Evolutionary conservation across 2,329 filamentous ascomycete genomes (phyloP), one percentile per base, ranked within the genome.

Genomic region (Venturia pyrina): DNA sequence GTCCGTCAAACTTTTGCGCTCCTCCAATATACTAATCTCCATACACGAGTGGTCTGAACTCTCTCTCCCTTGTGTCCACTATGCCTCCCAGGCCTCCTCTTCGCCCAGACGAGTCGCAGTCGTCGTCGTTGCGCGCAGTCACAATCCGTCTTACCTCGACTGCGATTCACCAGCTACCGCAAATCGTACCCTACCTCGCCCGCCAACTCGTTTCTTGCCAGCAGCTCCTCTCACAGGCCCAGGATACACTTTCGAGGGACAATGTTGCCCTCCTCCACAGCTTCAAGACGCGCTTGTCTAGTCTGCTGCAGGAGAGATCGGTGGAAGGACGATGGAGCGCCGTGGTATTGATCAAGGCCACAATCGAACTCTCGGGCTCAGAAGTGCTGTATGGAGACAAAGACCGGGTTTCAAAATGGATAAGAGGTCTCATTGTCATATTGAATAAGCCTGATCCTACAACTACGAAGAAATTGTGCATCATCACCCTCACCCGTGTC

Each of bases 301-400:
- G 89, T 15, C 81, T 97, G 17, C 79, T 97, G 43, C 89, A 90
- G 73, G 91, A 93, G 66, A 88, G 88, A 67, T 90, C 80, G 61
- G 74, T 85, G 2, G 86, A 92, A 70, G 90, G 88, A 56, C 85
- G 91, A 71, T 96, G 93, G 78, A 84, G 87, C 21, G 92, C 88
- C 7, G 85, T 90, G 56, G 87, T 89, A 19, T 78, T 97, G 62
- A 84, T 92, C 75, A 97, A 97, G 78, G 85, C 89, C 4, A 81
- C 88, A 5, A 80, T 96, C 56, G 93, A 97, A 71, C 85, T 89
- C 50, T 92, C 92, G 32, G 91, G 91, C 59, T 91, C 89, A 86
- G 91, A 96, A 72, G 85, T 89, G 66, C 81, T 97, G 67, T 86
- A 87, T 68, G 86, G 85, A 64, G 85, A 85, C 43, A 86, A 87